Conservation (phyloP, 2,329 filamentous ascomycete genomes). For the Grosmannia clavigera region DNA sequence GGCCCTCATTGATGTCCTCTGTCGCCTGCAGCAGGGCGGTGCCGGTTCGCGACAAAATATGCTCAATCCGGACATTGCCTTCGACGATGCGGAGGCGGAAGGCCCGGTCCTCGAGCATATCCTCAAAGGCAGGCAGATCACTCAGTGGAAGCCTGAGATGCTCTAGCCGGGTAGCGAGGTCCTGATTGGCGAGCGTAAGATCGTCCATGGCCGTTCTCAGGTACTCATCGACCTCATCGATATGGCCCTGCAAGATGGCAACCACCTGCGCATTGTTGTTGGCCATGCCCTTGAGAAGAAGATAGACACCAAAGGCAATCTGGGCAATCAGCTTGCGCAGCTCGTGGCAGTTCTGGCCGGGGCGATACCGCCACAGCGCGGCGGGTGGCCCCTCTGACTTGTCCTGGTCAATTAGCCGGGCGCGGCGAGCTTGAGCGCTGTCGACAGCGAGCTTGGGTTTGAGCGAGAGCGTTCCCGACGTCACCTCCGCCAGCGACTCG, state of each 20-base stretch:
- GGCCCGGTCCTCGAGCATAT: conserved; percentile 71
- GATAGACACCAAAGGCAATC: conserved; percentile 85
- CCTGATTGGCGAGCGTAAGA: conserved; percentile 62
- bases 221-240: conserved; percentile 88
- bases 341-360: conserved; percentile 70
- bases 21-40: conserved; percentile 63
- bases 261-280: conserved; percentile 84
- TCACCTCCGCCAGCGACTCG: conserved; percentile 66
- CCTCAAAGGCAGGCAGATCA: conserved; percentile 71
- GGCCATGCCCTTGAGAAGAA: conserved; percentile 72
- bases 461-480: conserved; percentile 28
- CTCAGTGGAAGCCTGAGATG: conserved; percentile 73
- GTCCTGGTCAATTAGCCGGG: conserved; percentile 53
- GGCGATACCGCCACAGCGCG: conserved; percentile 62
- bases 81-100: conserved; percentile 75
- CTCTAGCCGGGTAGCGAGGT: conserved; percentile 69
- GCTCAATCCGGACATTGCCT: conserved; percentile 84
- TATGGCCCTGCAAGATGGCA: conserved; percentile 78
- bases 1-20: conserved; percentile 66
- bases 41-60: conserved; percentile 71
- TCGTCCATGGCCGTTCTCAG: conserved; percentile 78
- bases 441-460: conserved; percentile 42
- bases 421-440: conserved; percentile 50
- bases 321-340: conserved; percentile 83
- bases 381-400: conserved; percentile 60